These are phyloP conservation scores for Blastocystis sp. DNA, from an alignment of 352 stramenopile species.

Conservation along the genomic window DNA sequence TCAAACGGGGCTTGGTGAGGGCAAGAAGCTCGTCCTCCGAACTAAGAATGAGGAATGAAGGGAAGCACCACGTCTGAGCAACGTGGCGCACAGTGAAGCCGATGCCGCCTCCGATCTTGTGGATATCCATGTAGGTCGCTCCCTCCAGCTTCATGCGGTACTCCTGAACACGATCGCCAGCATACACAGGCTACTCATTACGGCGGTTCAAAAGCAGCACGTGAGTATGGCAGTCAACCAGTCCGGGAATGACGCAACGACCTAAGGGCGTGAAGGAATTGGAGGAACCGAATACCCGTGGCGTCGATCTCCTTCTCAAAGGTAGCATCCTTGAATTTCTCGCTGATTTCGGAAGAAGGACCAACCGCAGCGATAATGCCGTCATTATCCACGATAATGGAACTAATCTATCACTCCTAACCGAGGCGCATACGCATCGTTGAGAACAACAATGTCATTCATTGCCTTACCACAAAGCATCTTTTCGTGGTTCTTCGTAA, in stretches of 20 bases:
- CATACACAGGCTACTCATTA: constrained; percentile 77
- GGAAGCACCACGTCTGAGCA: background rate
- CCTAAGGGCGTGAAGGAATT: background rate
- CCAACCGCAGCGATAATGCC: constrained; percentile 74
- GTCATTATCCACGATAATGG: constrained; percentile 41
- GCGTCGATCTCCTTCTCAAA: constrained; percentile 79
- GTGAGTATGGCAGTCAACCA: constrained; percentile 80
- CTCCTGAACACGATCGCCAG: constrained; percentile 80
- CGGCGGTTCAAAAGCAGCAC: background rate
- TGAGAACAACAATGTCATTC: constrained; percentile 59
- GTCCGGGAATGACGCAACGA: constrained; percentile 77
- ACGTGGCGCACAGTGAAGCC: constrained; percentile 78
- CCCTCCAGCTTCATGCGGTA: constrained; percentile 82
- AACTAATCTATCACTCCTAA: background rate
- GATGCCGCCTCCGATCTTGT: constrained; percentile 79
- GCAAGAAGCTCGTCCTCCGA: constrained; percentile 76
- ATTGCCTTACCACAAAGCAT: constrained; percentile 65
- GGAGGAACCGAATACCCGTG: constrained; percentile 70
- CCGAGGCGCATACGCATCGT: background rate
- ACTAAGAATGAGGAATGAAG: constrained; percentile 72
- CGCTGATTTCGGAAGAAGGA: constrained; percentile 74
- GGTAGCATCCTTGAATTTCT: constrained; percentile 76
- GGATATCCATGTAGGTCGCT: constrained; percentile 81
- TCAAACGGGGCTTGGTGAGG: constrained; percentile 75
- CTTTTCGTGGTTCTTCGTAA: constrained; percentile 68